Percentiles rank a stretch among this genome's conserved stretches.
phyloP scores from a whole-genome alignment of 2,329 filamentous ascomycete genomes.

The Ceratocystis alfenasii region DNA sequence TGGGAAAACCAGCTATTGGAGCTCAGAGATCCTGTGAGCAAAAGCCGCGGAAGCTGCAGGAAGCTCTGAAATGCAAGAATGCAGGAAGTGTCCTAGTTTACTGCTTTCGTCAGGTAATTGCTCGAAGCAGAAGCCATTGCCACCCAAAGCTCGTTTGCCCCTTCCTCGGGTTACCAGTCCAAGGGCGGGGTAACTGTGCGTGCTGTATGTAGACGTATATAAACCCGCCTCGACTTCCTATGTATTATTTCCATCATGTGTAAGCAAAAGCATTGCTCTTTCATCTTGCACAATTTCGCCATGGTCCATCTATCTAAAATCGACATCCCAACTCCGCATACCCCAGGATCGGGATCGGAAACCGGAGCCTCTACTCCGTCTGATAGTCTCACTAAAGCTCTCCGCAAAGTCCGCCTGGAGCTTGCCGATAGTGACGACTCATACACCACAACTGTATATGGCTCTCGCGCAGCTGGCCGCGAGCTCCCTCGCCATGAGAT shows the following conservation, averaged over 20 bases:
- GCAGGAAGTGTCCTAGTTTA: not conserved
- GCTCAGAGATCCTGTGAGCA: not conserved
- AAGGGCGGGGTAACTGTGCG: not conserved
- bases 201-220: not conserved
- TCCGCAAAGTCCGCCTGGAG: slow-evolving; percentile 37
- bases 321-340: slow-evolving; percentile 24
- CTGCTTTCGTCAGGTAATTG: not conserved
- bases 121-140: not conserved
- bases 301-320: slow-evolving; percentile 43
- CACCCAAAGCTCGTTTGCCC: not conserved
- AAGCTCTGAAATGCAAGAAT: not conserved
- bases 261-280: not conserved
- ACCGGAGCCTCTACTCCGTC: slow-evolving; percentile 22
- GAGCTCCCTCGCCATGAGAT: slow-evolving; percentile 77
- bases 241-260: not conserved
- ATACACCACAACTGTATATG: slow-evolving; percentile 74
- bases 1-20: not conserved
- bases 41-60: not conserved
- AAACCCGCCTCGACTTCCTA: not conserved
- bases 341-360: slow-evolving; percentile 15
- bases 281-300: not conserved
- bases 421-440: slow-evolving; percentile 41
- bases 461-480: slow-evolving; percentile 66
- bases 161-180: not conserved
- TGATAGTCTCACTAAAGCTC: slow-evolving; percentile 28